A percentile compares a stretch with the other conserved stretches of the same genome.
Evolutionary conservation across 345 rosid genomes (phyloP).

Genomic region (Salix brachista): DNA sequence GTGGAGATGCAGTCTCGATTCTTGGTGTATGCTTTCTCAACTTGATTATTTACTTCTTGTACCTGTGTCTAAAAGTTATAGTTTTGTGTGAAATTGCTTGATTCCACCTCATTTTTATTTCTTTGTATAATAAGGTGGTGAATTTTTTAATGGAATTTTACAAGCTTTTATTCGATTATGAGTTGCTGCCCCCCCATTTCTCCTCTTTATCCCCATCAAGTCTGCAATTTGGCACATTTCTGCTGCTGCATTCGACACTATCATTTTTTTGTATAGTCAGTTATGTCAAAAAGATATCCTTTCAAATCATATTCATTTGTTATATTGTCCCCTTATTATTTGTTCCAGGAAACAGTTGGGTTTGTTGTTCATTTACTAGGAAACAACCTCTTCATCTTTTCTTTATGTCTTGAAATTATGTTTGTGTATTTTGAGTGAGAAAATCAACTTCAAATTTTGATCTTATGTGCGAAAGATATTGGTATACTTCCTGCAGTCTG

Average conservation of each 20-base stretch:
- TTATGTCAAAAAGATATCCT: background rate
- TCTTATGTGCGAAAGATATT: background rate
- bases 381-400: background rate
- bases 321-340: background rate
- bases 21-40: conserved; percentile 38
- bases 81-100: background rate
- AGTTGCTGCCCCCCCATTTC: background rate
- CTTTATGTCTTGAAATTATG: background rate
- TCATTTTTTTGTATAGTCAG: background rate
- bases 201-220: background rate
- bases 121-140: background rate
- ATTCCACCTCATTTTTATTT: background rate
- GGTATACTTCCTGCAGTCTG: conserved; percentile 41
- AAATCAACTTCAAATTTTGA: background rate
- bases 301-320: background rate
- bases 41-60: conserved; percentile 1
- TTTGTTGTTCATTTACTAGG: background rate
- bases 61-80: background rate
- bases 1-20: conserved; percentile 33
- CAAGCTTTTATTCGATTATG: background rate
- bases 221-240: background rate
- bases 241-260: background rate
- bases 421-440: background rate
- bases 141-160: background rate
- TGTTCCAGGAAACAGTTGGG: no score